Conservation (phyloP, 1,284 basidiomycete species). For the Boletus semigastroideus region DNA sequence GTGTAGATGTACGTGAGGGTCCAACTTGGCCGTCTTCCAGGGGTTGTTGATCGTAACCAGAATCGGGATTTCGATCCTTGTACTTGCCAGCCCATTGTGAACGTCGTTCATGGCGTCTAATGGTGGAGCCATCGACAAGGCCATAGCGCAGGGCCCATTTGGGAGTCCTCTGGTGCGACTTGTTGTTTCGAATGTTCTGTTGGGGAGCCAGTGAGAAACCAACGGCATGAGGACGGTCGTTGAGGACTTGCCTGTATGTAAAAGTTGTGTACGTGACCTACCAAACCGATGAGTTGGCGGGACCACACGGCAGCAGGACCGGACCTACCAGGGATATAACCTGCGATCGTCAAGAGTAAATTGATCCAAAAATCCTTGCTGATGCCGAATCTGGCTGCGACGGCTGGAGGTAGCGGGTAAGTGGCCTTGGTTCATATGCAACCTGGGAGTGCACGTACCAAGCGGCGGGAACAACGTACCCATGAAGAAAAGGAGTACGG, state of each 20-base stretch:
- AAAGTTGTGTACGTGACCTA: slow-evolving; percentile 87
- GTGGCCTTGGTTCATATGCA: not conserved
- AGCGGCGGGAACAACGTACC: slow-evolving; percentile 86
- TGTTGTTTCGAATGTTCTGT: slow-evolving; percentile 95
- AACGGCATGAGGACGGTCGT: not conserved
- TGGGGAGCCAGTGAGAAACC: slow-evolving; percentile 12
- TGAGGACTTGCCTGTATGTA: slow-evolving; percentile 71
- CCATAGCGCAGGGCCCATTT: slow-evolving; percentile 93
- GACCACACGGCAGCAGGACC: not conserved
- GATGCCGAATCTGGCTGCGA: slow-evolving; percentile 92
- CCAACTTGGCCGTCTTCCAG: slow-evolving; percentile 76
- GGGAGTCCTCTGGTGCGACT: slow-evolving; percentile 86
- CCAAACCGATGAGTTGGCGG: slow-evolving; percentile 12
- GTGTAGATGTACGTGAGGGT: slow-evolving; percentile 11
- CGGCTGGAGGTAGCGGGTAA: slow-evolving; percentile 53
- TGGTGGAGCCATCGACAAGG: slow-evolving; percentile 76
- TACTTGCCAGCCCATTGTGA: slow-evolving; percentile 88
- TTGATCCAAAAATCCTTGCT: slow-evolving; percentile 94
- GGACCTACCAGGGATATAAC: slow-evolving; percentile 81
- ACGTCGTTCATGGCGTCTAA: slow-evolving; percentile 73
- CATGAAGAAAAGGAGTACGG: slow-evolving; percentile 78
- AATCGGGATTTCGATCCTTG: slow-evolving; percentile 77
- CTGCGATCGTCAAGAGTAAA: slow-evolving; percentile 83
- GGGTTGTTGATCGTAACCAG: slow-evolving; percentile 68
- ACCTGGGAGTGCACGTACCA: slow-evolving; percentile 50